Evolutionary conservation across 2,329 filamentous ascomycete genomes (phyloP).

Genomic region (Westerdykella aurantiaca): DNA sequence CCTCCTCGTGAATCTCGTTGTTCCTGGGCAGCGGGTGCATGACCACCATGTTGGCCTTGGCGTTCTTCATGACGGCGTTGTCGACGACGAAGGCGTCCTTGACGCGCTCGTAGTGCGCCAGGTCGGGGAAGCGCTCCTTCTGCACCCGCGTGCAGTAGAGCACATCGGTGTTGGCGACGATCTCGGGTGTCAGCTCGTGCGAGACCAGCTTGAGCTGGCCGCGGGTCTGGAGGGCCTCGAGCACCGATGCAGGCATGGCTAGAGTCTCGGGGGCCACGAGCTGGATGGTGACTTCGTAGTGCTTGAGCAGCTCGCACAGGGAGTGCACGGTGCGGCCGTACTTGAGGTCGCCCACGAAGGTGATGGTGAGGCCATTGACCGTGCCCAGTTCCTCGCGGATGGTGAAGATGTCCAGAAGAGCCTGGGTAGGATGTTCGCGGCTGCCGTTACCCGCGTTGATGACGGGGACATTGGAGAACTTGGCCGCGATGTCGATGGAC

Average conservation of each 20-base stretch:
- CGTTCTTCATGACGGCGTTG: conserved; percentile 81
- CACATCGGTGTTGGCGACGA: conserved; percentile 80
- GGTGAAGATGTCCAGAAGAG: conserved; percentile 95
- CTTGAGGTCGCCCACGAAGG: conserved; percentile 86
- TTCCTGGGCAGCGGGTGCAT: conserved; percentile 95
- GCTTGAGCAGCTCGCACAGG: conserved; percentile 83
- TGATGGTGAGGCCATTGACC: conserved; percentile 91
- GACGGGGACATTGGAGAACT: conserved; percentile 83
- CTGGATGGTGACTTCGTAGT: conserved; percentile 93
- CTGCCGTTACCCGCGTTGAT: conserved; percentile 97
- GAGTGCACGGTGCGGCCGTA: conserved; percentile 96
- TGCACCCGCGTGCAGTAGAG: conserved; percentile 96
- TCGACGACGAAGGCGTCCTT: conserved; percentile 87
- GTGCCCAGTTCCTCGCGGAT: conserved; percentile 97
- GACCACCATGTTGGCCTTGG: conserved; percentile 89
- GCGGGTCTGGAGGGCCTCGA: conserved; percentile 63
- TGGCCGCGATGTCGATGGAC: conserved; percentile 74
- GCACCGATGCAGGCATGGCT: conserved; percentile 67
- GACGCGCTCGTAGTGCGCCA: conserved; percentile 74
- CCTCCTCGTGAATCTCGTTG: conserved; percentile 87
- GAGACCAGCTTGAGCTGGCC: conserved; percentile 74
- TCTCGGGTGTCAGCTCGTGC: conserved; percentile 75
- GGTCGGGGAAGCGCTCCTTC: conserved; percentile 86
- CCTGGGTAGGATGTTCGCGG: conserved; percentile 94
- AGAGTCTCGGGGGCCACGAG: conserved; percentile 80